Base-by-base conservation (phyloP, 2,329 filamentous ascomycete genomes). In the Scedosporium aurantiacum region DNA sequence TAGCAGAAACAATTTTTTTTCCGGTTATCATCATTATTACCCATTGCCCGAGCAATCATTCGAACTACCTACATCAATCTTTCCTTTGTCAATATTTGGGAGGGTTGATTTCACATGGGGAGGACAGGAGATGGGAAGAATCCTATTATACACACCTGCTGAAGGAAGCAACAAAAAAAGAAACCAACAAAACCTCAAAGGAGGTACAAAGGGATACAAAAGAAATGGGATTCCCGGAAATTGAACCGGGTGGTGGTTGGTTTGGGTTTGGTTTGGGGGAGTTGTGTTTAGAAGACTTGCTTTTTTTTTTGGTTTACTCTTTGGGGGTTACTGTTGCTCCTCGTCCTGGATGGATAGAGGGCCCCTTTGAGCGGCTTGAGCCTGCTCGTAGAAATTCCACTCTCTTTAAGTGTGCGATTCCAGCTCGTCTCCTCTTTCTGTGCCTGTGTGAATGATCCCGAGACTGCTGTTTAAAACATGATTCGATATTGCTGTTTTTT, bases 291-390 rank as follows among this genome's bases (percentile, higher is more conserved):
- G 61, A 47, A 55, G 61, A 47, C 54, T 41, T 45, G 14, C 21
- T 55, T 63, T 21, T 57, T 50, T 54, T 57, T 64, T 57, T 61
- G 28, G 3, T 52, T 52, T 4, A 21, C n/a, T 52, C 23, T 52
- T 52, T 47, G 32, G n/a, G 43, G 4, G 5, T 28, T 12, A 12
- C 28, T 60, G 7, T 50, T 23, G 23, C 28, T 27, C 27, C 54
- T 58, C 16, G 27, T 40, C 60, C 41, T 40, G 28, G 37, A 40
- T 27, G 23, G 47, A 52, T 23, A 16, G 12, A 40, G 18, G 57
- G 23, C 14, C 4, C 18, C n/a, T n/a, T 47, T 37, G 25, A 23
- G 18, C 16, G 18, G 43, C 16, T 40, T 23, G 7, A 43, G 18
- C 37, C 7, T 14, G 56, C 56, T 32, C 41, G 57, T 45, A 58